These are phyloP conservation scores for Danielozyma ontarioensis DNA, from an alignment of 805 yeast species.

Conservation along the genomic window DNA sequence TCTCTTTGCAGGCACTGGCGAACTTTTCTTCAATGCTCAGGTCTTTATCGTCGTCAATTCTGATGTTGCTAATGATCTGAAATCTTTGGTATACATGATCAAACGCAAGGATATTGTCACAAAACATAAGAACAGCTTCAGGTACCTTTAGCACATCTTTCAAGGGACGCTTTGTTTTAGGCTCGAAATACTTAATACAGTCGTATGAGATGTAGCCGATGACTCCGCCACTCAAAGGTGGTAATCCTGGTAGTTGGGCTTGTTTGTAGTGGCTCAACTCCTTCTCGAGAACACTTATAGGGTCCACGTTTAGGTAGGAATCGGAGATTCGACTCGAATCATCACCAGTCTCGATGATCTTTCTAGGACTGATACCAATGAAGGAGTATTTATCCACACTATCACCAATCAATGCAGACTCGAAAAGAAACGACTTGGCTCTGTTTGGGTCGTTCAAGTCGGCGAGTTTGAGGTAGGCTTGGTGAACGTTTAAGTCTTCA, in stretches of 20 bases:
- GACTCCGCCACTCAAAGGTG: constrained; percentile 90
- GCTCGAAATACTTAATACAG: constrained; percentile 95
- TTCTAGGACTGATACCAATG: constrained; percentile 81
- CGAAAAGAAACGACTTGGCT: constrained; percentile 74
- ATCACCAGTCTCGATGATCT: constrained; percentile 80
- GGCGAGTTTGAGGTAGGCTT: constrained; percentile 82
- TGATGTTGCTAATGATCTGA: constrained; percentile 81
- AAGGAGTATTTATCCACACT: constrained; percentile 86
- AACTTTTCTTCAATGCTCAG: constrained; percentile 42
- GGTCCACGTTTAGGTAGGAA: constrained; percentile 60
- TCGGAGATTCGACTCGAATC: constrained; percentile 25
- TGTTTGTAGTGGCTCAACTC: constrained; percentile 65
- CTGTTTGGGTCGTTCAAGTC: constrained; percentile 50
- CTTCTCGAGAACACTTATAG: constrained; percentile 65
- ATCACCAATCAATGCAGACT: constrained; percentile 86
- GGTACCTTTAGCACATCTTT: constrained; percentile 83
- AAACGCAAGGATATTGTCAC: constrained; percentile 83
- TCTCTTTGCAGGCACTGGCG: constrained; percentile 49
- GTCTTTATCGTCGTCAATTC: constrained; percentile 30
- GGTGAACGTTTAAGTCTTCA: constrained; percentile 81
- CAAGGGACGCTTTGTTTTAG: constrained; percentile 69
- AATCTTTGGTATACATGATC: constrained; percentile 93
- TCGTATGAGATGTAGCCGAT: constrained; percentile 94
- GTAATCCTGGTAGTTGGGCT: constrained; percentile 76
- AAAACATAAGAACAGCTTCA: constrained; percentile 87